These are phyloP conservation scores for Cephalotrichum gorgonifer DNA, from an alignment of 2,329 filamentous ascomycete genomes.

Conservation along the genomic window DNA sequence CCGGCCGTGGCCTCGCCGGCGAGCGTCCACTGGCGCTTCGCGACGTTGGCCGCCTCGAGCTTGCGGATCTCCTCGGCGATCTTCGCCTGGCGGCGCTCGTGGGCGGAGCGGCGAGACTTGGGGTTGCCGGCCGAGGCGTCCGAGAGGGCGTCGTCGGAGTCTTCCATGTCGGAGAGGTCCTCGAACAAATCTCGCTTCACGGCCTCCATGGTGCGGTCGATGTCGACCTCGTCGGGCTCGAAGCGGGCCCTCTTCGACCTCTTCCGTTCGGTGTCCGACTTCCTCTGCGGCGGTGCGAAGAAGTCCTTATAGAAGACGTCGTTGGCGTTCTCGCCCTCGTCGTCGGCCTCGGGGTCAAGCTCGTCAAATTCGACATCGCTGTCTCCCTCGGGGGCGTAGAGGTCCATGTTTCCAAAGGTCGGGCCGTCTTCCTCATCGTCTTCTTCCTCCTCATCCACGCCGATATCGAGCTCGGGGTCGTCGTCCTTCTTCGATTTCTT, in stretches of 20 bases:
- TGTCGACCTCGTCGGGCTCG: slow-evolving; percentile 49
- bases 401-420: slow-evolving; percentile 70
- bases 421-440: slow-evolving; percentile 68
- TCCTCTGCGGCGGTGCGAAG: slow-evolving; percentile 75
- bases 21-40: slow-evolving; percentile 84
- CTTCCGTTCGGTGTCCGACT: slow-evolving; percentile 40
- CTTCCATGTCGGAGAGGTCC: slow-evolving; percentile 55
- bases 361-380: slow-evolving; percentile 50
- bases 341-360: slow-evolving; percentile 44
- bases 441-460: slow-evolving; percentile 33
- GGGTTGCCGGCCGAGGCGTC: slow-evolving; percentile 60
- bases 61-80: slow-evolving; percentile 83
- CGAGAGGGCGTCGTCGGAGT: slow-evolving; percentile 52
- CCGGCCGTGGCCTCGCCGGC: slow-evolving; percentile 76
- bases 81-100: slow-evolving; percentile 79
- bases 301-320: slow-evolving; percentile 88
- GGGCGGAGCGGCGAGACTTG: slow-evolving; percentile 66
- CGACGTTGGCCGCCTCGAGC: slow-evolving; percentile 79
- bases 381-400: slow-evolving; percentile 62
- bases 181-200: slow-evolving; percentile 88
- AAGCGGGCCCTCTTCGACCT: slow-evolving; percentile 32
- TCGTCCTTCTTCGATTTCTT: slow-evolving; percentile 6
- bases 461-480: slow-evolving; percentile 8
- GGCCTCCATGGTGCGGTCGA: slow-evolving; percentile 75
- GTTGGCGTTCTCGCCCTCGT: slow-evolving; percentile 62